Conservation (phyloP, 75 land plant genomes). For the Pinus tabuliformis region DNA sequence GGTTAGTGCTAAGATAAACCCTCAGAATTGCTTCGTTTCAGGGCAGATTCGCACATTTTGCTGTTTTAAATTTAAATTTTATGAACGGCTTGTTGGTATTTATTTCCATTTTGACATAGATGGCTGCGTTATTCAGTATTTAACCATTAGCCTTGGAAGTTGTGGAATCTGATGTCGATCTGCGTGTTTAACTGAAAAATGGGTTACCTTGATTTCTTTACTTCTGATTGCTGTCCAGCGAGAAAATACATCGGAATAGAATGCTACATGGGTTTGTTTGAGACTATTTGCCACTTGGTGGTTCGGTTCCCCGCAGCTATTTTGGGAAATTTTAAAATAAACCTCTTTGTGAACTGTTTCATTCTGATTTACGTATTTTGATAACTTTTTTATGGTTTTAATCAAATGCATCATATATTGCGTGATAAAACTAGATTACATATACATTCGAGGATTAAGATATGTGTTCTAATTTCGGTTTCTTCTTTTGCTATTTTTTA, state of each 20-base stretch:
- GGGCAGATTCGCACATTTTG: neutral
- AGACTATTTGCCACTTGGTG: neutral
- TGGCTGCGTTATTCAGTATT: neutral
- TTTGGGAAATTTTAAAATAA: neutral
- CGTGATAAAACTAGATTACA: too few species aligned
- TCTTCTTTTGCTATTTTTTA: too few species aligned
- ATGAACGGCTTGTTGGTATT: neutral
- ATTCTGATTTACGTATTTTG: too few species aligned
- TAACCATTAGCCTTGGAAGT: neutral
- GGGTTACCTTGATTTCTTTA: too few species aligned
- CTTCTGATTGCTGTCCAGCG: too few species aligned
- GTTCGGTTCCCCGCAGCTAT: neutral
- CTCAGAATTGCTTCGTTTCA: neutral
- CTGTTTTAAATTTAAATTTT: neutral
- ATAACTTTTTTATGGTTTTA: too few species aligned
- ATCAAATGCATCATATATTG: too few species aligned
- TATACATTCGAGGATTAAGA: too few species aligned
- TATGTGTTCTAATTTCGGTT: too few species aligned
- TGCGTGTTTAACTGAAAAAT: too few species aligned
- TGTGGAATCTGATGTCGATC: too few species aligned
- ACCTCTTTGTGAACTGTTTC: too few species aligned
- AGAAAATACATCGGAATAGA: neutral
- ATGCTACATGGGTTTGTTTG: neutral
- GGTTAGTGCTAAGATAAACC: constrained; percentile 27
- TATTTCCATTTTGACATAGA: neutral